A percentile compares a stretch with the other conserved stretches of the same genome.
Conservation (phyloP, 2,329 filamentous ascomycete species). For the Epichloe elymi region DNA sequence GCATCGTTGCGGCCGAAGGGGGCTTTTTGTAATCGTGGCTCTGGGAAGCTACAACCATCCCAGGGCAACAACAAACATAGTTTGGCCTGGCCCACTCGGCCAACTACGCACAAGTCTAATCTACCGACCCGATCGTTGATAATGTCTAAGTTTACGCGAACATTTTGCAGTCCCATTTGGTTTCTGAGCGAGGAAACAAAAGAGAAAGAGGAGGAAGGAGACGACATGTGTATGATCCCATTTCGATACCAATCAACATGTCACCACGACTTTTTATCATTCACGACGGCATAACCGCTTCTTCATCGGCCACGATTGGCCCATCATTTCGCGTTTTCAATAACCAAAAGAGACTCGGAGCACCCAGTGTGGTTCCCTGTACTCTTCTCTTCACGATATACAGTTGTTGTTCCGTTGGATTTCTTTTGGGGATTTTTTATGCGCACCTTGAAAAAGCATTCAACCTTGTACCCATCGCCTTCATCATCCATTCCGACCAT, state of each 20-base stretch:
- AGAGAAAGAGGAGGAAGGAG: neutral
- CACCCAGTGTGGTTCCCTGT: neutral
- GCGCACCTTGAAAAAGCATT: too few species aligned
- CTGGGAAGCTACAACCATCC: too few species aligned
- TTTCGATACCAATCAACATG: neutral
- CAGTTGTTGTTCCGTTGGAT: neutral
- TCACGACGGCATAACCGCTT: neutral
- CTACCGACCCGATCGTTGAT: too few species aligned
- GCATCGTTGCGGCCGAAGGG: conserved; percentile 39
- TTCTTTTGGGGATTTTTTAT: neutral
- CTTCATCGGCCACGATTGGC: neutral
- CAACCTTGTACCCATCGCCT: too few species aligned
- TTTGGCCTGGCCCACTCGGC: neutral
- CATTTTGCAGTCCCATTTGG: neutral
- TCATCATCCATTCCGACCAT: too few species aligned
- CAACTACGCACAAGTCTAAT: too few species aligned
- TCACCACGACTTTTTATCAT: neutral
- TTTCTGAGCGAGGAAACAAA: neutral
- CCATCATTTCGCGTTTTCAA: neutral
- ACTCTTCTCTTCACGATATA: neutral
- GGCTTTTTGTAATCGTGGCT: conserved; percentile 24
- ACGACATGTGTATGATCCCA: neutral
- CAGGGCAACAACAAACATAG: too few species aligned
- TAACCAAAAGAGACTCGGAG: neutral
- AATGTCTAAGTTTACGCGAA: too few species aligned